phyloP scores from a whole-genome alignment of 768 basidiomycete species.

The Pulveroboletus ravenelii region DNA sequence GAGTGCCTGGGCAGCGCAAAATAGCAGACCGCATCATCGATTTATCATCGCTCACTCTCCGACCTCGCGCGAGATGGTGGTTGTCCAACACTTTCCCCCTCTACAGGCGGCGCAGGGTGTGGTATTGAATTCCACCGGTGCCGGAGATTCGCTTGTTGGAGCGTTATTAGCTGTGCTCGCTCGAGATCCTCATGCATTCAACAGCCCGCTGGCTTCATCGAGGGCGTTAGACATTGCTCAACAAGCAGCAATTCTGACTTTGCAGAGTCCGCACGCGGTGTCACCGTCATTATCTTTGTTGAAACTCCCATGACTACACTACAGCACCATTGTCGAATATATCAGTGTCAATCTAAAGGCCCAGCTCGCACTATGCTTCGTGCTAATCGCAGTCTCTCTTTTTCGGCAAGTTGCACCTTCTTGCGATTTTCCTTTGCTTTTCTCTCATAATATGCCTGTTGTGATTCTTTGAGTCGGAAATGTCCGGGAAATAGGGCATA shows the following conservation, averaged over 20 bases:
- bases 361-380: slow-evolving; percentile 62
- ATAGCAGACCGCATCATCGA: slow-evolving; percentile 43
- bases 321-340: background rate
- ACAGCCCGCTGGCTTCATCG: slow-evolving; percentile 41
- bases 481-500: background rate
- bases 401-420: slow-evolving; percentile 31
- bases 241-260: slow-evolving; percentile 54
- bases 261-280: slow-evolving; percentile 56
- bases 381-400: slow-evolving; percentile 48
- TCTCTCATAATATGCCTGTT: slow-evolving; percentile 55
- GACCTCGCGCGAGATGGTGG: slow-evolving; percentile 43
- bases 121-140: slow-evolving; percentile 78
- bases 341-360: slow-evolving; percentile 32
- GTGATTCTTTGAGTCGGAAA: background rate
- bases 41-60: slow-evolving; percentile 49
- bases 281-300: slow-evolving; percentile 53
- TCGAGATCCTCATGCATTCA: slow-evolving; percentile 40
- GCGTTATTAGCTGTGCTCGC: slow-evolving; percentile 68
- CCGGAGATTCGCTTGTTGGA: slow-evolving; percentile 88
- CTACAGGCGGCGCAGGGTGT: slow-evolving; percentile 33
- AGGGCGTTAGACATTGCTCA: slow-evolving; percentile 54
- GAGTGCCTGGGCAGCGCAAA: slow-evolving; percentile 46
- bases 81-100: slow-evolving; percentile 74
- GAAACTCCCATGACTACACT: background rate
- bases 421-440: slow-evolving; percentile 41